phyloP scores from a whole-genome alignment of 495 filamentous ascomycete species.

The Mycothermus thermophilus region DNA sequence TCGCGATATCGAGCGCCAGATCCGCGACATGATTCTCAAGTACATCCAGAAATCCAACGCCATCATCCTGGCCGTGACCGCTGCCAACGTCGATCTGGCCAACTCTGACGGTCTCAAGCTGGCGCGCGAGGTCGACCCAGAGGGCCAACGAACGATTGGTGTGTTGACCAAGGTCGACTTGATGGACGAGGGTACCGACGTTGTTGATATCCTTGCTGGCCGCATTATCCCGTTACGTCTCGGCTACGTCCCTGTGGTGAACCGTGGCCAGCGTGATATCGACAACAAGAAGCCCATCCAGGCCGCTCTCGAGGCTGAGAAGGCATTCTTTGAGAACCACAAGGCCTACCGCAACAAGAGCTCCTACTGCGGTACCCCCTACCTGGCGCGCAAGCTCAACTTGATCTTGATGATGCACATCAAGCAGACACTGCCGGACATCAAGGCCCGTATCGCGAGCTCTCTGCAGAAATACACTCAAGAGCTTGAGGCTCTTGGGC shows the following conservation, averaged over 20 bases:
- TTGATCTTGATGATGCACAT: constrained; percentile 99
- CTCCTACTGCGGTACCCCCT: constrained; percentile 95
- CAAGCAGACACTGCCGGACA: constrained; percentile 97
- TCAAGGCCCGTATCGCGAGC: constrained; percentile 85
- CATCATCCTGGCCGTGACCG: constrained; percentile 92
- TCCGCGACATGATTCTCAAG: constrained; percentile 96
- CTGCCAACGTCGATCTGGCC: constrained; percentile 93
- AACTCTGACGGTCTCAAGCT: constrained; percentile 97
- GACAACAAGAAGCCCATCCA: constrained; percentile 91
- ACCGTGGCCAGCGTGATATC: constrained; percentile 97
- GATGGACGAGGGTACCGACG: constrained; percentile 99
- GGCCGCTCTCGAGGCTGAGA: constrained; percentile 87
- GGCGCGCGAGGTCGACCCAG: constrained; percentile 92
- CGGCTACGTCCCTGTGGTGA: constrained; percentile 97
- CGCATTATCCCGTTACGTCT: constrained; percentile 92
- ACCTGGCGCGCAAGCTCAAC: constrained; percentile 91
- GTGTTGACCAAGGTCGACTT: constrained; percentile 98
- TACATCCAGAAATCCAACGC: constrained; percentile 97
- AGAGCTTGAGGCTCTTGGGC: constrained; percentile 72
- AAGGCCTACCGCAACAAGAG: constrained; percentile 98
- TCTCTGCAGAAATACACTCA: constrained; percentile 83
- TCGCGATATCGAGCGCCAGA: constrained; percentile 94
- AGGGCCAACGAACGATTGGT: constrained; percentile 96
- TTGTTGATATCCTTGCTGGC: constrained; percentile 97
- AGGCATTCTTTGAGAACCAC: constrained; percentile 96